These are phyloP conservation scores for Boeremia exigua DNA, from an alignment of 2,329 filamentous ascomycete genomes.

Conservation along the genomic window DNA sequence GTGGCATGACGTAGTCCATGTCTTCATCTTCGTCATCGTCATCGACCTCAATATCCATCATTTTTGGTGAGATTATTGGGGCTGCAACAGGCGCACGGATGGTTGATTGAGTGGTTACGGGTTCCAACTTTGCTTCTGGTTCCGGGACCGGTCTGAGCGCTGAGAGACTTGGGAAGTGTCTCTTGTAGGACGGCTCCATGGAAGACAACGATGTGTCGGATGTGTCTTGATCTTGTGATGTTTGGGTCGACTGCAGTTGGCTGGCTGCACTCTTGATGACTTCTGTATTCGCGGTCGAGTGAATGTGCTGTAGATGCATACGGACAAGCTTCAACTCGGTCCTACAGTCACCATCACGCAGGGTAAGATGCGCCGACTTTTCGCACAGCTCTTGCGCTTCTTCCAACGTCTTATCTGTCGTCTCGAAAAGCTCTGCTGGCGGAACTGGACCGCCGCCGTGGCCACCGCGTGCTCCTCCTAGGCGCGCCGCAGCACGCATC, in stretches of 20 bases:
- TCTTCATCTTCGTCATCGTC: constrained; percentile 42
- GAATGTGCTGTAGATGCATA: constrained; percentile 67
- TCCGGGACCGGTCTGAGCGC: constrained; percentile 4
- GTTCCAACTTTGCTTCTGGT: constrained; percentile 14
- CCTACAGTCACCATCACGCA: constrained; percentile 86
- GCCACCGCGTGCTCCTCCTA: constrained; percentile 17
- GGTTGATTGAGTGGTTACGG: constrained; percentile 4
- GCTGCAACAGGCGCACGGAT: constrained; percentile 7
- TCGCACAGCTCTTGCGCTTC: constrained; percentile 82
- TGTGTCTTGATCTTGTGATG: constrained; percentile 23
- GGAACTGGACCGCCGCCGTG: constrained; percentile 18
- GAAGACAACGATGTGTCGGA: constrained; percentile 27
- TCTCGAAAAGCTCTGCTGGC: constrained; percentile 57
- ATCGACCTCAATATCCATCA: constrained; percentile 46
- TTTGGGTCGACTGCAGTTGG: constrained; percentile 20
- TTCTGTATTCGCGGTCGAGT: constrained; percentile 61
- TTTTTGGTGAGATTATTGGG: constrained; percentile 22
- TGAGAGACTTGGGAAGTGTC: constrained; percentile 23
- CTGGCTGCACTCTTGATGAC: constrained; percentile 32
- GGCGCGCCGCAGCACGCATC: constrained; percentile 26
- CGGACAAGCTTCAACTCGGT: constrained; percentile 75
- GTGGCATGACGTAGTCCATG: constrained; percentile 44
- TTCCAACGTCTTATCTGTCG: constrained; percentile 79
- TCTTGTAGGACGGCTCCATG: constrained; percentile 21
- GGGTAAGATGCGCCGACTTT: constrained; percentile 83